These are phyloP conservation scores for Heritiera littoralis DNA, from an alignment of 345 rosid genomes.

Conservation along the genomic window DNA sequence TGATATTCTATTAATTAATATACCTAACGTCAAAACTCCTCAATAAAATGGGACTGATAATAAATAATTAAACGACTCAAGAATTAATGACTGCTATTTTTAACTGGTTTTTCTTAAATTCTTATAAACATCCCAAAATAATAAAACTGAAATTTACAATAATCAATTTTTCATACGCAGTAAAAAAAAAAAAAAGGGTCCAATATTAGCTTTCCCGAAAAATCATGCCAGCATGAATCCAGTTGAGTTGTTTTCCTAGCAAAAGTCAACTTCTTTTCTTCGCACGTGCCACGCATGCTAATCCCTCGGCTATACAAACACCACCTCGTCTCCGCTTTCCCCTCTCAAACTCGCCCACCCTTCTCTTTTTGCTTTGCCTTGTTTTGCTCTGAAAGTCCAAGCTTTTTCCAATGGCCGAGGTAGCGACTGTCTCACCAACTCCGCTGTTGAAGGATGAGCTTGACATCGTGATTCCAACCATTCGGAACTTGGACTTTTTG, in stretches of 20 bases:
- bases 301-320: background rate
- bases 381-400: background rate
- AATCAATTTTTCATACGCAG: background rate
- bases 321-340: background rate
- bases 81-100: background rate
- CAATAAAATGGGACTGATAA: no score
- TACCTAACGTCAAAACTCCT: no score
- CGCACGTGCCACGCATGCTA: conserved; percentile 32
- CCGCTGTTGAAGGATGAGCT: conserved; percentile 69
- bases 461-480: conserved; percentile 84
- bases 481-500: conserved; percentile 71
- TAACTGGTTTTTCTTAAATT: no score
- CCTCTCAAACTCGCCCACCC: background rate
- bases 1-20: no score
- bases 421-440: conserved; percentile 34
- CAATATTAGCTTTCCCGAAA: background rate
- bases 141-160: background rate
- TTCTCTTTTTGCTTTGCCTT: background rate
- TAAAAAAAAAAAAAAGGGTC: no score
- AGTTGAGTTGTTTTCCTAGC: background rate
- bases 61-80: no score
- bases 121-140: no score
- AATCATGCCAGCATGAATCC: conserved; percentile 3
- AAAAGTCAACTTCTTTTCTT: background rate
- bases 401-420: conserved; percentile 33